Evolutionary conservation across 164 flowering plant genomes (phyloP), one percentile per base, ranked within the genome.

Genomic region (Brasenia schreberi): DNA sequence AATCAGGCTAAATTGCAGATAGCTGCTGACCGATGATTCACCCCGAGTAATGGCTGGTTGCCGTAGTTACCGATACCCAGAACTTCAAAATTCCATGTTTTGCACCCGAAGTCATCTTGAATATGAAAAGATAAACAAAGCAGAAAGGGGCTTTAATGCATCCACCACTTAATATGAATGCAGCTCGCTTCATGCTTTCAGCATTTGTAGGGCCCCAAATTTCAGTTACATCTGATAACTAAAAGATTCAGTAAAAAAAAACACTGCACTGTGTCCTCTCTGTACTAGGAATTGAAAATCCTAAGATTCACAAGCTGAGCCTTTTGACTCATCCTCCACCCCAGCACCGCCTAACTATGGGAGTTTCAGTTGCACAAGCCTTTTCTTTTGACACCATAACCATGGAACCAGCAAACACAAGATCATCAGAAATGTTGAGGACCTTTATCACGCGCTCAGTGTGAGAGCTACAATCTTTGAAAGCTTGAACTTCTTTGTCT

Each of bases 401-500:
- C 39, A 33, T 33, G 39, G 39, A 33, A 33, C 39, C 39, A 33
- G 4, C 39, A 33, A 33, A 33, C 39, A 33, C 27, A 23, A 23
- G 27, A 23, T 23, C 27, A 23, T 4, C 53, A 4, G 63, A 60
- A 17, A 60, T 9, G 6, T 43, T 4, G 52, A 16, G 33, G 61
- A 39, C 6, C 39, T 58, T 58, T 64, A 66, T 86, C 73, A 93
- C 67, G 95, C 95, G 65, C 96, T 89, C 44, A 94, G 70, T 18
- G 85, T 69, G 84, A 89, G 63, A 19, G 95, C 85, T 64, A 71
- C 59, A 44, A 91, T 69, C 17, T 89, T 83, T 43, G 92, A 87
- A 17, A 94, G 81, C 83, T 89, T 87, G 70, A 83, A 77, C 69
- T 94, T 91, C 42, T 77, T 76, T 61, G 77, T 73, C 74, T 91